Base-by-base conservation (phyloP, 805 yeast genomes). In the Candida cerambycidarum region DNA sequence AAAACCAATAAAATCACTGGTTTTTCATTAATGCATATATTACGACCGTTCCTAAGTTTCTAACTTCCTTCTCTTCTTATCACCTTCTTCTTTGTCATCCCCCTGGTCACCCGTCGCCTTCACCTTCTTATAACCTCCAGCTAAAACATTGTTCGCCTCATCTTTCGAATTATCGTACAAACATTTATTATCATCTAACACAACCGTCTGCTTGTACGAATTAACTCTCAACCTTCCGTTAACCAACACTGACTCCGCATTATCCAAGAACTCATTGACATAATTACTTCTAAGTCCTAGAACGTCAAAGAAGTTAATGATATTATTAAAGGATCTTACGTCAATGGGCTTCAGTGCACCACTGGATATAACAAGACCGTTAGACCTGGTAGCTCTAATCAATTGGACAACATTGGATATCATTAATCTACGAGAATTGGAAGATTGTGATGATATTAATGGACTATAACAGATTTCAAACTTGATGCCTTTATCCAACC, bases 341-440 rank as follows among this genome's bases (percentile, higher is more conserved):
- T 79, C 80, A 24, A 79, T 58, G 1, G 84, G 71, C 21, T 64
- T 58, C 2, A 54, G 44, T 0, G 93, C 87, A 2, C 96, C 97
- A 54, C 92, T 80, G 10, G 92, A 79, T 4, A 89, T 70, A 2
- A 93, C 73, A 13, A 93, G 57, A 0, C 97, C 97, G 32, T 89
- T 75, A 13, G 80, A 76, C 51, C 99, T 72, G 0, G 95, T 77
- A 10, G 96, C 88, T 48, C 99, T 67, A 9, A 89, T 74, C 12
- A 93, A 74, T 53, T 86, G 82, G 43, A 85, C 73, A 1, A 82
- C 78, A 58, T 89, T 90, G 25, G 82, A 73, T 30, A 90, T 80
- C 47, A 85, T 80, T 41, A 78, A 79, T 31, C 82, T 73, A 48
- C 92, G 72, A 44, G 49, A 59, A 8, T 50, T 52, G 25, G 39